Base-by-base conservation (phyloP, 306 rosid species). In the Potentilla sterilis region DNA sequence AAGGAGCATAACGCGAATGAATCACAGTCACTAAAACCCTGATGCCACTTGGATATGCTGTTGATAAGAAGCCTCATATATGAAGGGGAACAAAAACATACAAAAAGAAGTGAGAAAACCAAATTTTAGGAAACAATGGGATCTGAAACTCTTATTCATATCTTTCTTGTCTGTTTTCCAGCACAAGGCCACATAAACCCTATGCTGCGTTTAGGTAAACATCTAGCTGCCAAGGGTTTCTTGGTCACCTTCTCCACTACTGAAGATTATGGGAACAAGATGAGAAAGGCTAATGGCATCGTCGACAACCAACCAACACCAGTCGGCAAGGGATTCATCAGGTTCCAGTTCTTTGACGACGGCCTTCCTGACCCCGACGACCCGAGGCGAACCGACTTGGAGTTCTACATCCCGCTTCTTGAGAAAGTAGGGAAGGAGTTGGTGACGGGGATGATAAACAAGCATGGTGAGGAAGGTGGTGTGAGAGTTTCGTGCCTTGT, bases 111-210 rank as follows among this genome's bases (percentile, higher is more conserved):
- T 28, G 43, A 32, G 67, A 62, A 12, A 34, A 28, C 37, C 4
- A 19, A 19, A 48, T 0, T 0, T 4, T 9, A 2, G 35, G n/a
- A 41, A 24, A 51, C 3, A 64, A 58, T 4, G 34, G 15, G 14
- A 1, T 38, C 62, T 5, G 70, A 73, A 2, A 28, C 77, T 32
- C 81, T 58, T 0, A 58, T 80, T 13, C 92, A 88, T 71, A 83
- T 86, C 8, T 80, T 87, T 37, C 80, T 90, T 0, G 90, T 88
- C 3, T 87, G 88, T 21, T 90, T 74, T 59, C 92, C 90, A 0
- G 87, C 49, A 16, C 90, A 88, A 79, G 96, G 96, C 6, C 90
- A 82, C 62, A 75, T 90, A 22, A 88, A 90, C 79, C 96, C 96
- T 34, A 77, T 86, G 78, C 92, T 90, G 21, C 73, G 92, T 46